Base-by-base conservation (phyloP, 306 rosid species). In the Canavalia gladiata region DNA sequence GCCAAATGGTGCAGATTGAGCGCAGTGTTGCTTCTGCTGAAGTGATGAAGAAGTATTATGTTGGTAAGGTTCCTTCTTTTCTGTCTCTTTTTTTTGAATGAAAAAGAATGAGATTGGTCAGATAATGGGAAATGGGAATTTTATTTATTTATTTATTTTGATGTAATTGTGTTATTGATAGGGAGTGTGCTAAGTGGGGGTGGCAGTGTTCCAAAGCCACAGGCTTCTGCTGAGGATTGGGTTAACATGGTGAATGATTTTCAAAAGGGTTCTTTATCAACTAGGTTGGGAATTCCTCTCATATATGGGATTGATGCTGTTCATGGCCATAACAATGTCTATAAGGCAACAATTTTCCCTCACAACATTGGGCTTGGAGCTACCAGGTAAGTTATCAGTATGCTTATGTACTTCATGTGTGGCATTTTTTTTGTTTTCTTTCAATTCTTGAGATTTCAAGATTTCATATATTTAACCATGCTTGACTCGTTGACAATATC, bases 351-450 rank as follows among this genome's bases (percentile, higher is more conserved):
- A 1, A 85, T 90, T 41, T 94, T 91, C 52, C 98, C 95, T 80
- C 97, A 91, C 84, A 94, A 94, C 56, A 75, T 90, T 85, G 93
- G 93, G 12, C 91, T 91, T 42, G 93, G 98, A 60, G 97, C 94
- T 41, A 89, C 93, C 83, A 87, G 98, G 97, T 90, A 76, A 58
- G 11, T 73, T 2, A 60, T 58, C 9, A 12, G 34, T 59, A n/a
- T 57, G 29, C 65, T 49, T 46, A n/a, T 46, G 7, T 34, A 56
- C 0, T 8, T 28, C 2, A 52, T 25, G 29, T 50, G 49, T 77
- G 13, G 33, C 58, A 35, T 18, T 34, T 63, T 75, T 59, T 18
- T 18, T 18, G 25, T 18, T 18, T 18, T 30, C 49, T 60, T 64
- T 43, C 46, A 31, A 42, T 8, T 11, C 0, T 54, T n/a, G 10